Percentiles rank a stretch among this genome's conserved stretches.
phyloP scores from a whole-genome alignment of 768 basidiomycete species.

The Hygrocybe punicea region DNA sequence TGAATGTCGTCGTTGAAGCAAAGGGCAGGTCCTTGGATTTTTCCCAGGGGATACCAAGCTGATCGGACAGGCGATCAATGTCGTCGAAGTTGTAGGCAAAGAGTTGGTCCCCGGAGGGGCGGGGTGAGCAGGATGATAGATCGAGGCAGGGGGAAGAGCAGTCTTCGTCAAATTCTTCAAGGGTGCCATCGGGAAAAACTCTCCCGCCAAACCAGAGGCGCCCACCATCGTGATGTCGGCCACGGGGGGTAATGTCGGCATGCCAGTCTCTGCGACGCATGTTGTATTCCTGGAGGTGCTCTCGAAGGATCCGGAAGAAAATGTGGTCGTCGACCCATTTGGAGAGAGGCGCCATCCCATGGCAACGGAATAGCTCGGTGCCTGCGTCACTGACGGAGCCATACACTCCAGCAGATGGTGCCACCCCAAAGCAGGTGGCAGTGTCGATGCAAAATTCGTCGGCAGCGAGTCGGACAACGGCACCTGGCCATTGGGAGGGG shows the following conservation, averaged over 20 bases:
- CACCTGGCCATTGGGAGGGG: conserved; percentile 37
- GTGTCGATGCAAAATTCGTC: conserved; percentile 27
- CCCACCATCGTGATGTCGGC: conserved; percentile 10
- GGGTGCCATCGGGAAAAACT: conserved; percentile 7
- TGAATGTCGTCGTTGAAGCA: neutral
- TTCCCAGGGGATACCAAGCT: conserved; percentile 25
- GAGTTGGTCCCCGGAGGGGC: conserved; percentile 11
- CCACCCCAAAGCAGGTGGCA: conserved; percentile 22
- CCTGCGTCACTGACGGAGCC: conserved; percentile 24
- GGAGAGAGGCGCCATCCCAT: conserved; percentile 28
- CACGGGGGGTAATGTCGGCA: conserved; percentile 10
- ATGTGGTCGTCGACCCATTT: conserved; percentile 36
- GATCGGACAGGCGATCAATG: conserved; percentile 33
- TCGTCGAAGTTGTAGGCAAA: conserved; percentile 28
- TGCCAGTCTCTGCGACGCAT: conserved; percentile 6
- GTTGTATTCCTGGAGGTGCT: conserved; percentile 28
- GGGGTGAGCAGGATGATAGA: conserved; percentile 19
- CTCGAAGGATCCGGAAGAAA: conserved; percentile 24
- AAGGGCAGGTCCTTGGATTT: conserved; percentile 25
- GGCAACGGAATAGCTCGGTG: conserved; percentile 16
- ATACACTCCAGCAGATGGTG: conserved; percentile 20
- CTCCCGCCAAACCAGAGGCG: conserved; percentile 29
- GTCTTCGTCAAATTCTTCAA: conserved; percentile 37
- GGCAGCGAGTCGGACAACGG: conserved; percentile 22
- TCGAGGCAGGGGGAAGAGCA: conserved; percentile 15